Evolutionary conservation across 2,329 filamentous ascomycete species (phyloP), one percentile per base, ranked within the genome.

Genomic region (Fusarium sp.): DNA sequence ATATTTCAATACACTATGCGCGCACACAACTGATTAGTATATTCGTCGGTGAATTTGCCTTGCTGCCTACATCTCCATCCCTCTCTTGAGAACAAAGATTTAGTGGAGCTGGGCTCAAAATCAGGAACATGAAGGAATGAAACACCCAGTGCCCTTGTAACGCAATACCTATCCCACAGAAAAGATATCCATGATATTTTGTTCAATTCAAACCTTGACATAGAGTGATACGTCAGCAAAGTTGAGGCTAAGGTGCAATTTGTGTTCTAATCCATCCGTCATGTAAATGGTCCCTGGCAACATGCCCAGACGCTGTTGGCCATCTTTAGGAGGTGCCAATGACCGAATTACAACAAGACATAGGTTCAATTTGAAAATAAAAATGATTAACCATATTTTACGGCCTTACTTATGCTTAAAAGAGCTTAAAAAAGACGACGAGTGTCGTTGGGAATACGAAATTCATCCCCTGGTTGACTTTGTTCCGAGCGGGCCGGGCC

Each of bases 401-500:
- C 27, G 14, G 7, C 22, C 9, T 27, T 16, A 3, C 3, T 24
- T 47, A 47, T 47, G 42, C 22, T 47, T 24, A 27, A 47, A 24
- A 27, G 27, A 27, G 14, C 6, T 27, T 18, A 4, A 2, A n/a
- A 2, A 18, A 14, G 2, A 1, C 10, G 24, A 52, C 27, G 18
- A 52, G 11, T 52, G 47, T 52, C 47, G 10, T 52, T 5, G 18
- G 27, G 27, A 52, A 31, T 52, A 52, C 27, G 47, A 52, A 52
- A 8, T 31, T 11, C 18, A 52, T 52, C 10, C 29, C 45, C 14
- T 16, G 5, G 29, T 50, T n/a, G 24, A 8, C 3, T 20, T 31
- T 52, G 18, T 52, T 31, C 47, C 47, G 47, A 52, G 47, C 47
- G 47, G 47, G 5, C 47, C 47, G 27, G 47, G 18, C 47, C 47